phyloP scores from a whole-genome alignment of 805 yeast species.

The Tetrapisispora pingtungensis region DNA sequence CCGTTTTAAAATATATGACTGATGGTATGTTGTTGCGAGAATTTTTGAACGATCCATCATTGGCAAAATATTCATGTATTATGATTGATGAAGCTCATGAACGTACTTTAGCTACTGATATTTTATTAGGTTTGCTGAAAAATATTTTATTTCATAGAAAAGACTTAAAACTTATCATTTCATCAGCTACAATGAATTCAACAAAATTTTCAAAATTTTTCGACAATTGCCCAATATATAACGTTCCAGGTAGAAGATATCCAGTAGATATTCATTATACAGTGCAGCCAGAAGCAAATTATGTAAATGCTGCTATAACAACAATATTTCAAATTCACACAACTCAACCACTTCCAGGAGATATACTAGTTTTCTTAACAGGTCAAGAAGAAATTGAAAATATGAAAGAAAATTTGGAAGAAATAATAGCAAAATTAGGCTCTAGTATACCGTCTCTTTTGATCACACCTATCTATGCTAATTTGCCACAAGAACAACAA shows the following conservation, averaged over 20 bases:
- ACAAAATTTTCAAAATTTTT: conserved; percentile 76
- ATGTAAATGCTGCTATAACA: conserved; percentile 78
- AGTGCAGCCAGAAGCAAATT: conserved; percentile 81
- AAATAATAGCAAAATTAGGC: conserved; percentile 57
- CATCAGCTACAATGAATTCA: conserved; percentile 94
- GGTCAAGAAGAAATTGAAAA: conserved; percentile 95
- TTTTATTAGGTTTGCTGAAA: conserved; percentile 68
- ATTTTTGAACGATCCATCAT: conserved; percentile 63
- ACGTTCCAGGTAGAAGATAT: conserved; percentile 86
- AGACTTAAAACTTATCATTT: conserved; percentile 66
- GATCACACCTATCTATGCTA: conserved; percentile 84
- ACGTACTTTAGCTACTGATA: conserved; percentile 86
- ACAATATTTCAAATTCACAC: conserved; percentile 81
- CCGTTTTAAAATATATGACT: conserved; percentile 80
- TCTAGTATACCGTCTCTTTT: conserved; percentile 49
- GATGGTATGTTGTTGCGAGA: conserved; percentile 93
- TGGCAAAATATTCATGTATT: conserved; percentile 61
- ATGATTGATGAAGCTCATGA: conserved; percentile 98
- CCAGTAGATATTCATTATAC: conserved; percentile 85
- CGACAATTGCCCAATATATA: conserved; percentile 72
- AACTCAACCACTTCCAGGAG: conserved; percentile 54
- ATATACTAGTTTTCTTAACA: conserved; percentile 80
- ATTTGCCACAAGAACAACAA: conserved; percentile 79
- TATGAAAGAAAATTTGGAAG: conserved; percentile 59
- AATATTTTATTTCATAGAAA: conserved; percentile 52